Conservation (phyloP, 1,139 yeast species). For the Diutina neorugosa region DNA sequence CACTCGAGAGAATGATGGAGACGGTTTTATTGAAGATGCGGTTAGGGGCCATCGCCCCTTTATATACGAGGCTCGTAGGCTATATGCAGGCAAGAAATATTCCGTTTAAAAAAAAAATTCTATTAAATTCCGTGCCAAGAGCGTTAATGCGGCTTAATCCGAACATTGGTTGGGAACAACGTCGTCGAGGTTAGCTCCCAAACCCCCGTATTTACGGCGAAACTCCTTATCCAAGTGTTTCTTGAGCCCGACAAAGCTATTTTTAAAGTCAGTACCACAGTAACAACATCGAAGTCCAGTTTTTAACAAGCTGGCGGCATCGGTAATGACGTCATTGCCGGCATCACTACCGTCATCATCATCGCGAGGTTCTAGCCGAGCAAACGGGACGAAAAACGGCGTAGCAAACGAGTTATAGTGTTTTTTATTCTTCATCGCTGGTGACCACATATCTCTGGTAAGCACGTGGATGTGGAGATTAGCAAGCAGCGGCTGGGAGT, state of each 20-base stretch:
- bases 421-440: constrained; percentile 41
- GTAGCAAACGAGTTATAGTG: constrained; percentile 69
- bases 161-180: neutral
- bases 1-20: neutral
- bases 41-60: neutral
- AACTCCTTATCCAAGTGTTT: neutral
- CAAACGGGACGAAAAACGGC: constrained; percentile 47
- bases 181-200: neutral
- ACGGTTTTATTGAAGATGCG: neutral
- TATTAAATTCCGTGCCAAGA: neutral
- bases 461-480: constrained; percentile 68
- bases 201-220: neutral
- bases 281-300: neutral
- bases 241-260: neutral
- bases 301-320: neutral
- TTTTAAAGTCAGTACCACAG: neutral
- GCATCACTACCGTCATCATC: neutral
- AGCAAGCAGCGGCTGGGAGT: constrained; percentile 55
- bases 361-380: constrained; percentile 16
- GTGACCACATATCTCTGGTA: constrained; percentile 49
- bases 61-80: neutral
- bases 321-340: neutral
- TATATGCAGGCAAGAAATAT: neutral
- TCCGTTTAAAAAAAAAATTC: neutral
- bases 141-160: too few species aligned